Conservation (phyloP, 805 yeast genomes). For the Pichia exigua region DNA sequence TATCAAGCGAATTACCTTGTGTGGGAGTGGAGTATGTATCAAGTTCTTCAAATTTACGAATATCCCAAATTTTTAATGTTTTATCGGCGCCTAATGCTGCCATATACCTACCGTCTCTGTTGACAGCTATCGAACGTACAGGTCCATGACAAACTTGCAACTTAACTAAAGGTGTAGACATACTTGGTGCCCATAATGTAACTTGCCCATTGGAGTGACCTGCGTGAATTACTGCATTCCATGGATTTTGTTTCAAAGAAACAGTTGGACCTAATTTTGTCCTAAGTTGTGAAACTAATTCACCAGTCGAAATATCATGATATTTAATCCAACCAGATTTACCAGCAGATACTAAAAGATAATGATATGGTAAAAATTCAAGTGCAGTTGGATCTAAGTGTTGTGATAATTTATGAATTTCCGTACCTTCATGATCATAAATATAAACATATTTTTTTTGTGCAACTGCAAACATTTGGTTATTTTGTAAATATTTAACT, state of each 20-base stretch:
- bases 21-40: constrained; percentile 72
- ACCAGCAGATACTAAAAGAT: constrained; percentile 79
- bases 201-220: constrained; percentile 94
- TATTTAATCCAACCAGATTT: constrained; percentile 82
- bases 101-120: constrained; percentile 91
- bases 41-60: constrained; percentile 70
- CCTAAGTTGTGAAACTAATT: constrained; percentile 69
- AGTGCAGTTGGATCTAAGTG: constrained; percentile 79
- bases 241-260: constrained; percentile 83
- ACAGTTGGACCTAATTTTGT: constrained; percentile 89
- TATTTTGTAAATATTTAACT: constrained; percentile 84
- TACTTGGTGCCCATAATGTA: constrained; percentile 86
- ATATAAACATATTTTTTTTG: constrained; percentile 92
- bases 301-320: constrained; percentile 94
- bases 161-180: constrained; percentile 79
- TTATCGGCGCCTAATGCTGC: constrained; percentile 87
- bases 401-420: constrained; percentile 83
- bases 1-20: constrained; percentile 70
- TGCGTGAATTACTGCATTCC: constrained; percentile 90
- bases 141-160: constrained; percentile 81
- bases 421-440: constrained; percentile 86
- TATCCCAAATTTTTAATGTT: constrained; percentile 84
- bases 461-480: constrained; percentile 92
- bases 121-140: constrained; percentile 73
- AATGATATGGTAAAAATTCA: constrained; percentile 91